These are phyloP conservation scores for Cronartium quercuum DNA, from an alignment of 1,284 basidiomycete genomes.

Conservation along the genomic window DNA sequence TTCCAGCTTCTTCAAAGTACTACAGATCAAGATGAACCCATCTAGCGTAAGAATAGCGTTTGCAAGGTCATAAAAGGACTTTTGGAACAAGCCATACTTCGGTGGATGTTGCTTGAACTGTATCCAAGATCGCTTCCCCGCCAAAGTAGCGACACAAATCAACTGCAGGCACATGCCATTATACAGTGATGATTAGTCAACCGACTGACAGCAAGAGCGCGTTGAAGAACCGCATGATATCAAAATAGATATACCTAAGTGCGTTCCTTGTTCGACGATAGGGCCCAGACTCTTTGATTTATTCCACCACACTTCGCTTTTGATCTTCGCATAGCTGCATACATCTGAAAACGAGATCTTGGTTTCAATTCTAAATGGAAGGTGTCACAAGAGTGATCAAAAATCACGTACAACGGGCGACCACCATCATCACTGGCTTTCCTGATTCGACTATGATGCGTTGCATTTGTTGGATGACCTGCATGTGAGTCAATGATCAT, in stretches of 20 bases:
- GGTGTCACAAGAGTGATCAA: conserved; percentile 1
- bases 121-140: conserved; percentile 83
- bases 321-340: conserved; percentile 36
- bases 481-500: conserved; percentile 47
- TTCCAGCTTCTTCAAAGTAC: conserved; percentile 82
- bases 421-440: conserved; percentile 39
- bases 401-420: conserved; percentile 24
- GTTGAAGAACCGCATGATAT: neutral
- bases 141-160: conserved; percentile 95
- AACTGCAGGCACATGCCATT: conserved; percentile 45
- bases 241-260: conserved; percentile 54
- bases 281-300: conserved; percentile 82
- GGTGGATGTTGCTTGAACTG: conserved; percentile 57
- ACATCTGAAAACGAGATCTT: conserved; percentile 3
- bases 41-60: too few relatives aligned
- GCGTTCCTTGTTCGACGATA: conserved; percentile 93
- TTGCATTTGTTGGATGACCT: conserved; percentile 51
- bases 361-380: neutral
- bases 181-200: neutral
- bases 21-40: conserved; percentile 47
- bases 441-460: conserved; percentile 31
- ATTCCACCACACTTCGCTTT: conserved; percentile 73
- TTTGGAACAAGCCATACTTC: conserved; percentile 21
- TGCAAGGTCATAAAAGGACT: too few relatives aligned
- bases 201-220: neutral